A percentile compares a stretch with the other conserved stretches of the same genome.
phyloP scores from a whole-genome alignment of 352 stramenopile species.

The Phytophthora pisi region DNA sequence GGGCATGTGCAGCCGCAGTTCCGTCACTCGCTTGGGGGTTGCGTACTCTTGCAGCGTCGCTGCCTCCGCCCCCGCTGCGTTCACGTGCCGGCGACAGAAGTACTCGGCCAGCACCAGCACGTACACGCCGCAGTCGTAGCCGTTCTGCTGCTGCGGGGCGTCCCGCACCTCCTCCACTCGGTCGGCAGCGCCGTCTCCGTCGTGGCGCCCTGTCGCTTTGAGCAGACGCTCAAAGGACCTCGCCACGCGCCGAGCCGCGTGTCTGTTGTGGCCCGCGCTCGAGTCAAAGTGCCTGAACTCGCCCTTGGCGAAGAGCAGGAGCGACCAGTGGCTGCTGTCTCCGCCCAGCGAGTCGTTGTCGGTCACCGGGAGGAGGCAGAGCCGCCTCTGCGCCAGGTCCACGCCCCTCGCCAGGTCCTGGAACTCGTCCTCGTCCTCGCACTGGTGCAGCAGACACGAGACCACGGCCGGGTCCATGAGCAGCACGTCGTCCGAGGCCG shows the following conservation, averaged over 20 bases:
- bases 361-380: constrained; percentile 75
- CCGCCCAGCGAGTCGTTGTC: constrained; percentile 65
- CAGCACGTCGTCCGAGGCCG: constrained; percentile 42
- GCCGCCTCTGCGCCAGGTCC: constrained; percentile 34
- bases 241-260: constrained; percentile 49
- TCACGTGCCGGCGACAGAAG: constrained; percentile 42
- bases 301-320: constrained; percentile 54
- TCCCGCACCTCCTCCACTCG: constrained; percentile 42
- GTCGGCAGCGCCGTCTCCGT: constrained; percentile 11
- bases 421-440: constrained; percentile 83
- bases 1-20: constrained; percentile 55
- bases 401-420: constrained; percentile 59
- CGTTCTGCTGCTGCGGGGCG: constrained; percentile 74
- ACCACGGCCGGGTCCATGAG: constrained; percentile 81
- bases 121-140: constrained; percentile 86
- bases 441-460: constrained; percentile 84
- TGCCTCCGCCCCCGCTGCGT: neutral
- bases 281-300: constrained; percentile 79
- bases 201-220: constrained; percentile 10
- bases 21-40: constrained; percentile 55
- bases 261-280: constrained; percentile 62
- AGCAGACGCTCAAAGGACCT: constrained; percentile 54
- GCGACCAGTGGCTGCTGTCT: constrained; percentile 77
- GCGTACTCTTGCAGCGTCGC: constrained; percentile 48
- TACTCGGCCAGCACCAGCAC: constrained; percentile 74